These are phyloP conservation scores for Polygonum aviculare DNA, from an alignment of 148 eudicot genomes.

Conservation along the genomic window DNA sequence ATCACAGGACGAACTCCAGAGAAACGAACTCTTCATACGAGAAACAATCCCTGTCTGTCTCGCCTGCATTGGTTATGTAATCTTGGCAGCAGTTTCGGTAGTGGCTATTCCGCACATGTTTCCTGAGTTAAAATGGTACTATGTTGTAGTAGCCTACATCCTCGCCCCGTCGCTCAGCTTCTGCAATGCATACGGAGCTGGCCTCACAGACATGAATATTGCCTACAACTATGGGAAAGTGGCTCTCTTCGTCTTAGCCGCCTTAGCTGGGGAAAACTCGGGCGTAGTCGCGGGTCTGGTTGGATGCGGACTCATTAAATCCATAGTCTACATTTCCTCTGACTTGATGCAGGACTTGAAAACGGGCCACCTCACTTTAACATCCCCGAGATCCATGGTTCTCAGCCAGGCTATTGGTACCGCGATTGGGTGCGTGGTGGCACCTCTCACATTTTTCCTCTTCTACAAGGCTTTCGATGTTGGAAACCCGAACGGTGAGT, in stretches of 20 bases:
- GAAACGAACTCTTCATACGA: conserved; percentile 36
- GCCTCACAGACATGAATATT: conserved; percentile 62
- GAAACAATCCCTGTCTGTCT: conserved; percentile 55
- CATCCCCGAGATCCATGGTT: conserved; percentile 59
- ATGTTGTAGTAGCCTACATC: conserved; percentile 42
- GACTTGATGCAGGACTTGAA: conserved; percentile 61
- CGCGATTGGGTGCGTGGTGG: conserved; percentile 43
- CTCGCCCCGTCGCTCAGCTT: conserved; percentile 53
- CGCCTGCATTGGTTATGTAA: conserved; percentile 33
- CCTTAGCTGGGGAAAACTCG: conserved; percentile 37
- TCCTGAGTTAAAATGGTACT: conserved; percentile 63
- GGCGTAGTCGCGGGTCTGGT: conserved; percentile 54
- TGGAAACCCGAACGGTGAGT: conserved; percentile 56
- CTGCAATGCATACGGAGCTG: conserved; percentile 67
- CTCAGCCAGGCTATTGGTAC: conserved; percentile 57
- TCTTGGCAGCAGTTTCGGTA: conserved; percentile 30
- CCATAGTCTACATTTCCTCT: conserved; percentile 40
- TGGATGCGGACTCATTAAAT: conserved; percentile 47
- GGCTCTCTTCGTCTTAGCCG: conserved; percentile 47
- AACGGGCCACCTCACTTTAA: conserved; percentile 49
- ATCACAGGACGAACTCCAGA: conserved; percentile 16
- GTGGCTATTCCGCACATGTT: conserved; percentile 48
- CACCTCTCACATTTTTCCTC: conserved; percentile 42
- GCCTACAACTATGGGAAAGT: conserved; percentile 60
- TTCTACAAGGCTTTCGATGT: conserved; percentile 59